Conservation (phyloP, 2,329 filamentous ascomycete species). For the Beauveria asiatica region DNA sequence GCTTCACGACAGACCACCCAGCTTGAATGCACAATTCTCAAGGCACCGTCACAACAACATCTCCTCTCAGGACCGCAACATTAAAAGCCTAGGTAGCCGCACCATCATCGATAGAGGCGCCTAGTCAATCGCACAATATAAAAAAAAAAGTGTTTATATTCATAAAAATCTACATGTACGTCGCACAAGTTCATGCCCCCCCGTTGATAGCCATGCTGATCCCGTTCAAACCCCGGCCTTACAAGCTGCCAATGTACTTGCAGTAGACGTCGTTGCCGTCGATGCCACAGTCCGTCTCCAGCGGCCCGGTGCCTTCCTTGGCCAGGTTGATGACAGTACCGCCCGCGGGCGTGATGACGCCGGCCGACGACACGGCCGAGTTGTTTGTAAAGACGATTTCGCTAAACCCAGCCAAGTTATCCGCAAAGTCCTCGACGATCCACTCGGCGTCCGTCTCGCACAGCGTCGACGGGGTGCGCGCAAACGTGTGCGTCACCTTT, state of each 20-base stretch:
- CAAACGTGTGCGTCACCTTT: constrained; percentile 40
- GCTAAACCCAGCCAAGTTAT: constrained; percentile 6
- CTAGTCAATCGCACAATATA: too few relatives aligned
- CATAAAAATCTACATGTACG: background rate
- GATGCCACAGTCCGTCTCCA: background rate
- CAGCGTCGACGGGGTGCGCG: constrained; percentile 20
- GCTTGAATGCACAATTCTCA: too few relatives aligned
- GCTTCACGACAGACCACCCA: too few relatives aligned
- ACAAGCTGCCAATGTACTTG: background rate
- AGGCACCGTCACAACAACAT: too few relatives aligned
- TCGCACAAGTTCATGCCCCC: background rate
- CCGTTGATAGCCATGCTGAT: background rate
- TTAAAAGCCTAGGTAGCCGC: too few relatives aligned
- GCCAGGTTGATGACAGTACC: background rate
- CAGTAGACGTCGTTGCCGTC: background rate
- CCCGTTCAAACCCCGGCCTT: background rate
- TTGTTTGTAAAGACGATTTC: constrained; percentile 4
- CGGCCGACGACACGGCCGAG: constrained; percentile 17
- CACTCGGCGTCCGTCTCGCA: constrained; percentile 49
- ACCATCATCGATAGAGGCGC: too few relatives aligned
- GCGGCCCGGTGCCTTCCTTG: background rate
- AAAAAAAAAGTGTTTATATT: background rate
- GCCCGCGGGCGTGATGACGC: constrained; percentile 14
- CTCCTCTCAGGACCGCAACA: too few relatives aligned
- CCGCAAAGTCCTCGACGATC: constrained; percentile 39